Conservation (phyloP, 495 filamentous ascomycete species). For the Annulohypoxylon nitens region DNA sequence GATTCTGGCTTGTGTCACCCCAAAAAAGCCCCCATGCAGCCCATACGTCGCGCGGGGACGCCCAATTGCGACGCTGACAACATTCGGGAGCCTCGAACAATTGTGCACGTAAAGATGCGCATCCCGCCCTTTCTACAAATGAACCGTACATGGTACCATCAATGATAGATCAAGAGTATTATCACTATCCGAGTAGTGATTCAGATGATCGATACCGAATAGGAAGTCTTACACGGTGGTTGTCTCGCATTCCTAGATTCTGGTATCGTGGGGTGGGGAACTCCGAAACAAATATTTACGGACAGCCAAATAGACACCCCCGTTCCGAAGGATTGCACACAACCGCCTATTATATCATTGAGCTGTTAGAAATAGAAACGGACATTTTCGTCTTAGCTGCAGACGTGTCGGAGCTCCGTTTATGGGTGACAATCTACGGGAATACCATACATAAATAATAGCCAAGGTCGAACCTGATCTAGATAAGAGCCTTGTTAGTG, state of each 20-base stretch:
- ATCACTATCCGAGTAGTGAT: not conserved
- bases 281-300: not conserved
- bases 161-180: not conserved
- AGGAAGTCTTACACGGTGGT: not conserved
- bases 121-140: not conserved
- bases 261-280: not conserved
- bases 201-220: not conserved
- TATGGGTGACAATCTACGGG: not conserved
- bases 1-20: not conserved
- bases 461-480: not conserved
- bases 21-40: not conserved
- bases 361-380: not conserved
- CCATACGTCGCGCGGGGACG: not conserved
- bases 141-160: not conserved
- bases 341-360: not conserved
- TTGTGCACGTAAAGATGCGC: not conserved
- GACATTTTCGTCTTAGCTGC: conserved; percentile 11
- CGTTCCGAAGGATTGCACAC: conserved; percentile 19
- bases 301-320: not conserved
- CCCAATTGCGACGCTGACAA: not conserved
- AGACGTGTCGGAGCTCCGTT: conserved; percentile 40
- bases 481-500: not conserved
- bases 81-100: not conserved
- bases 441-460: conserved; percentile 22
- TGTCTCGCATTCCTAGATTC: not conserved